These are phyloP conservation scores for Balamuthia mandrillaris DNA, from an alignment of 208 protist genomes.

Conservation along the genomic window DNA sequence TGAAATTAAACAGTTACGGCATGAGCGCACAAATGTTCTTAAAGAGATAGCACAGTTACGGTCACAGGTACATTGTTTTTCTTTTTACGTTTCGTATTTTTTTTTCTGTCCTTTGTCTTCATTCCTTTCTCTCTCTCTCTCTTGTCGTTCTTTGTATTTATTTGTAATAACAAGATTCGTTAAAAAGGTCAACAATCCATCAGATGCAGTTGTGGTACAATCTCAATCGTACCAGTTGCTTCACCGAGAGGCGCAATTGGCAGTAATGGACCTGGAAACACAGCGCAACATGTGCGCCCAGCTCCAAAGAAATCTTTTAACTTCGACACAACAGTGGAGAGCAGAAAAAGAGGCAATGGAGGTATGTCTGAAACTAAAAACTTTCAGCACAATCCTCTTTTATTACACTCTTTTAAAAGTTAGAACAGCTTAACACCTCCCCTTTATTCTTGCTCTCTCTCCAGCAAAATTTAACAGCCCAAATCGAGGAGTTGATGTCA, in stretches of 20 bases:
- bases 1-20: constrained; percentile 21
- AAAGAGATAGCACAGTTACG: background rate
- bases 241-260: background rate
- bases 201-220: background rate
- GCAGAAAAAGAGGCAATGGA: background rate
- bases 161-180: too few species aligned
- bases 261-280: constrained; percentile 9
- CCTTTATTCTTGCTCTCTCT: background rate
- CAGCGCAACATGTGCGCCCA: background rate
- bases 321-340: background rate
- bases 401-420: background rate
- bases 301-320: background rate
- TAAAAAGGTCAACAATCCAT: background rate
- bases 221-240: background rate
- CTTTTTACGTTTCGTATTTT: background rate
- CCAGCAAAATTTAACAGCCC: background rate
- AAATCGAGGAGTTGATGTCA: background rate
- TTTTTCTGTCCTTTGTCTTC: background rate
- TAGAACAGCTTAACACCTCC: background rate
- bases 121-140: background rate
- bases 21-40: background rate
- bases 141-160: background rate
- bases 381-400: background rate
- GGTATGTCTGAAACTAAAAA: background rate
- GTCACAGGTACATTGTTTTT: background rate